Base-by-base conservation (phyloP, 176 grass and related monocot genomes). In the Puccinellia tenuiflora region DNA sequence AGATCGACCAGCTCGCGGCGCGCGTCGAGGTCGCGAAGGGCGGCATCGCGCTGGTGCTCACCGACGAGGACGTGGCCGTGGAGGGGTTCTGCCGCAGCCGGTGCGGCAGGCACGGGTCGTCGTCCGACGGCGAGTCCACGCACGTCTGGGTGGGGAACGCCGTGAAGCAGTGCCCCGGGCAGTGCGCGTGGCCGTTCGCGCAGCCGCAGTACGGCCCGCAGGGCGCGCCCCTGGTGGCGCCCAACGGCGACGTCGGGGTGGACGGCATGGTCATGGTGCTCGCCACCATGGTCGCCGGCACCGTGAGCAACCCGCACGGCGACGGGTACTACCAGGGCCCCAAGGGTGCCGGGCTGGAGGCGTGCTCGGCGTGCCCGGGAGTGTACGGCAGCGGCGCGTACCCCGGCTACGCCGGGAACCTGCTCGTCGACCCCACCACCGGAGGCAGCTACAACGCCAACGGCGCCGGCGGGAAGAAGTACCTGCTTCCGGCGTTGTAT, bases 151-250 rank as follows among this genome's bases (percentile, higher is more conserved):
- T 87, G 15, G 84, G 91, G 2, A 79, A 90, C 84, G 42, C 91
- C 20, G 66, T 16, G 84, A 79, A 51, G 51, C 87, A 94, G 81
- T 94, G 92, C 77, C 80, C 88, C 2, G 88, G 88, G 24, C 86
- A 94, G 31, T 91, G 89, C 81, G 89, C 89, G 26, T 87, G 92
- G 89, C 84, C 90, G 47, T 92, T 95, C 71, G 81, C 86, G 68
- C 81, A 90, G 82, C 93, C 87, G 68, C 8, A 48, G 70, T 84
- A 90, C 81, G 92, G 92, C 4, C 90, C 92, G 7, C 87, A 95
- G 83, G 72, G 46, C 39, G 34, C 73, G 45, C 75, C 92, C 0
- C 51, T 95, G 12, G 78, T 90, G 69, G 79, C 81, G 31, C 90
- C 87, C 64, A 95, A 86, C 83, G 90, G 82, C 24, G 68, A 94